Evolutionary conservation across 306 rosid species (phyloP).

Genomic region (Pterocarpus macrocarpus): DNA sequence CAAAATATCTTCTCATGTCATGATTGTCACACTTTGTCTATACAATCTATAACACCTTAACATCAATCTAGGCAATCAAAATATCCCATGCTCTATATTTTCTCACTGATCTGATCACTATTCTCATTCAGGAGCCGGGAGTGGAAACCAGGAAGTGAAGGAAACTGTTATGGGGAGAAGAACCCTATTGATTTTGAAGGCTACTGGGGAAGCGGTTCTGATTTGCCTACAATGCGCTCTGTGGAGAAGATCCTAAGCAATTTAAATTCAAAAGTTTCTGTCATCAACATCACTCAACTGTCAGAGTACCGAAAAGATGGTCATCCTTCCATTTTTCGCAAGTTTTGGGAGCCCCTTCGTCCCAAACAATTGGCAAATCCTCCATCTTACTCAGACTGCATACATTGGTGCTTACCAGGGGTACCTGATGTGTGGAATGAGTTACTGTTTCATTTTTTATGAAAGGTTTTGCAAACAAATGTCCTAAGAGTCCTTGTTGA

Average conservation of each 20-base stretch:
- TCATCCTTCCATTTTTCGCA: slow-evolving; percentile 91
- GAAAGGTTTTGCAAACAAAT: neutral
- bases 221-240: slow-evolving; percentile 77
- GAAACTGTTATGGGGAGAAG: slow-evolving; percentile 83
- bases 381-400: slow-evolving; percentile 90
- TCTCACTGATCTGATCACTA: slow-evolving; percentile 36
- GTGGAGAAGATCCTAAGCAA: slow-evolving; percentile 69
- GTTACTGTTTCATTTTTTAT: slow-evolving; percentile 75
- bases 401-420: slow-evolving; percentile 98
- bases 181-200: slow-evolving; percentile 69
- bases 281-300: slow-evolving; percentile 87
- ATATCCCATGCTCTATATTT: neutral
- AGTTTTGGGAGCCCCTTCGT: slow-evolving; percentile 87
- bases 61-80: neutral
- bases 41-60: neutral
- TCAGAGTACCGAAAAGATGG: slow-evolving; percentile 96
- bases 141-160: slow-evolving; percentile 77
- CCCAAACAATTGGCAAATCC: slow-evolving; percentile 84
- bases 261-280: slow-evolving; percentile 75
- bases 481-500: neutral
- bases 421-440: slow-evolving; percentile 98
- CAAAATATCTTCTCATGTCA: neutral
- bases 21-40: neutral
- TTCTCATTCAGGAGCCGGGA: slow-evolving; percentile 80
- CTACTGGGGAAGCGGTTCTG: slow-evolving; percentile 99